phyloP scores from a whole-genome alignment of 108 stramenopile species.

The Chaetoceros muelleri region DNA sequence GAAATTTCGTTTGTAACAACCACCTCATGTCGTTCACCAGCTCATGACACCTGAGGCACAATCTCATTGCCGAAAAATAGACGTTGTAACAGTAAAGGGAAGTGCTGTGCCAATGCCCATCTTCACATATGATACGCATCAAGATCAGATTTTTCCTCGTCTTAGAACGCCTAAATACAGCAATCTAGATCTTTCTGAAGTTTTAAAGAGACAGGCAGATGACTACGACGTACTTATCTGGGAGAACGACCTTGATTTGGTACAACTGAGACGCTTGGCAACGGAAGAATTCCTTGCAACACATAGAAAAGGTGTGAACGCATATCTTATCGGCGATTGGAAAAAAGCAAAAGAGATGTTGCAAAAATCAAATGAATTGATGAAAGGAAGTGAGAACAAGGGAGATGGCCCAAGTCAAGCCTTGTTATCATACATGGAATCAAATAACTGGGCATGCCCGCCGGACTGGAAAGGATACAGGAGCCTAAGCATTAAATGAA shows the following conservation, averaged over 20 bases:
- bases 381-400: slow-evolving; percentile 49
- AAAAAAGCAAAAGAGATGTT: slow-evolving; percentile 40
- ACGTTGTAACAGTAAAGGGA: slow-evolving; percentile 81
- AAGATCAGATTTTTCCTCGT: slow-evolving; percentile 63
- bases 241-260: slow-evolving; percentile 74
- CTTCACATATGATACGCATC: slow-evolving; percentile 70
- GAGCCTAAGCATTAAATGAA: slow-evolving; percentile 54
- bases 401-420: slow-evolving; percentile 78
- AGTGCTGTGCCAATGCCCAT: slow-evolving; percentile 63
- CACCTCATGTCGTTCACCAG: slow-evolving; percentile 47
- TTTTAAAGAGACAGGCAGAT: slow-evolving; percentile 43
- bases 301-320: slow-evolving; percentile 52
- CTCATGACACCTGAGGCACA: slow-evolving; percentile 53
- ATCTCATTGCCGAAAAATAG: slow-evolving; percentile 52
- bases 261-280: slow-evolving; percentile 64
- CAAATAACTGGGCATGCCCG: slow-evolving; percentile 47
- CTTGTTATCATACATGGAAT: slow-evolving; percentile 62
- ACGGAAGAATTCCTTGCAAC: slow-evolving; percentile 55
- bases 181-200: slow-evolving; percentile 31
- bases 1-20: too few species aligned
- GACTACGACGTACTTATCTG: slow-evolving; percentile 51
- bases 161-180: slow-evolving; percentile 58
- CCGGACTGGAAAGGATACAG: slow-evolving; percentile 66
- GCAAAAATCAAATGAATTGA: slow-evolving; percentile 60
- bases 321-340: slow-evolving; percentile 73